Evolutionary conservation across 148 eudicot species (phyloP).

Genomic region (Rhododendron ferrugineum): DNA sequence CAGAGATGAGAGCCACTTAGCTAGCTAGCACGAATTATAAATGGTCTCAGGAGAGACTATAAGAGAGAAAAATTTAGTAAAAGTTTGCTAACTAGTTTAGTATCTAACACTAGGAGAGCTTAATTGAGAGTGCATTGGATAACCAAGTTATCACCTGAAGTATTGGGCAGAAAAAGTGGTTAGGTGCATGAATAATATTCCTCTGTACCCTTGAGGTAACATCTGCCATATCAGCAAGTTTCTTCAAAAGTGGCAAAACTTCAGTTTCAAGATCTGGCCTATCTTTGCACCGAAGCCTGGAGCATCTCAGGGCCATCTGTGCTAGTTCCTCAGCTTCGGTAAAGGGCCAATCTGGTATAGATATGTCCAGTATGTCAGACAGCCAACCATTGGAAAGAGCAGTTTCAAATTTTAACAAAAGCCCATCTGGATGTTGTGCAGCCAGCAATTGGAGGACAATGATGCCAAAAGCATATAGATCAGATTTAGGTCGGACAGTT

Average conservation of each 20-base stretch:
- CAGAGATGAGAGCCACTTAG: neutral
- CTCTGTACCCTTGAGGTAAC: conserved; percentile 33
- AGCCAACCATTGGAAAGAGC: conserved; percentile 46
- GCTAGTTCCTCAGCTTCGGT: conserved; percentile 56
- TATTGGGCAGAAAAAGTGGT: conserved; percentile 79
- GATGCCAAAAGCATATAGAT: conserved; percentile 72
- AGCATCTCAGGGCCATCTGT: conserved; percentile 55
- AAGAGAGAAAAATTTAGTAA: neutral
- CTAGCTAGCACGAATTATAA: neutral
- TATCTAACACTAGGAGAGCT: neutral
- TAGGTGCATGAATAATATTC: conserved; percentile 38
- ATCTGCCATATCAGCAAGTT: conserved; percentile 65
- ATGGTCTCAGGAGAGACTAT: neutral
- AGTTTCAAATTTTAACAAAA: conserved; percentile 50
- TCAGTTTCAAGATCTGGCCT: conserved; percentile 80
- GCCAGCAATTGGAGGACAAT: conserved; percentile 61
- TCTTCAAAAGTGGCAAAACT: conserved; percentile 59
- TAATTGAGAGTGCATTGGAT: neutral
- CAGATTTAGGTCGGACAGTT: conserved; percentile 70
- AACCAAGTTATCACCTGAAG: conserved; percentile 34
- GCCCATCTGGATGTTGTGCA: conserved; percentile 57
- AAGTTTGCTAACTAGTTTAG: neutral
- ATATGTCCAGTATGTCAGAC: conserved; percentile 47
- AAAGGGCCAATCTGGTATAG: conserved; percentile 63
- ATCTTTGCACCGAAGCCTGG: conserved; percentile 69